These are phyloP conservation scores for Yamadazyma endophytica DNA, from an alignment of 805 yeast species.

Conservation along the genomic window DNA sequence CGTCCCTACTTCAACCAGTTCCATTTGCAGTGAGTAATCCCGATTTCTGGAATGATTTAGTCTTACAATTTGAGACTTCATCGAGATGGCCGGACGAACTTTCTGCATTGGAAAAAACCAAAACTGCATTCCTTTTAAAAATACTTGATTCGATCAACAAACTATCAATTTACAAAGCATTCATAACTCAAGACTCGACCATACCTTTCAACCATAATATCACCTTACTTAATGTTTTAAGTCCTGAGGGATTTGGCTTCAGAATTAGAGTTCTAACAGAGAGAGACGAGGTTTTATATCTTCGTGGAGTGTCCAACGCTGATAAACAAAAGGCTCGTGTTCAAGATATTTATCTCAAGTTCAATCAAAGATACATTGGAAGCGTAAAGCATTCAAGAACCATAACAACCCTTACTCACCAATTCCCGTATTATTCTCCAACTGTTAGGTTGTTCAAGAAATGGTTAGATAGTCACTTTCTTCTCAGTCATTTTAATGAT, in stretches of 20 bases:
- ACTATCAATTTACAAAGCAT: slow-evolving; percentile 53
- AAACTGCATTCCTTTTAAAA: slow-evolving; percentile 81
- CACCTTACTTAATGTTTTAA: slow-evolving; percentile 56
- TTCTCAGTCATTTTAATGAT: slow-evolving; percentile 67
- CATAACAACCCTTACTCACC: slow-evolving; percentile 63
- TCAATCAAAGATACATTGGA: slow-evolving; percentile 62
- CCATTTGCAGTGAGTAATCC: slow-evolving; percentile 75
- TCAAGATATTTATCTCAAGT: slow-evolving; percentile 60
- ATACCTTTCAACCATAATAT: slow-evolving; percentile 64
- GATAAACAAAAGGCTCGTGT: slow-evolving; percentile 56
- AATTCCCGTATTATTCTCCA: slow-evolving; percentile 70
- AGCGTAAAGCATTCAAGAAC: slow-evolving; percentile 79
- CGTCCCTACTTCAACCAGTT: slow-evolving; percentile 75
- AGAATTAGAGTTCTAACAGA: slow-evolving; percentile 73
- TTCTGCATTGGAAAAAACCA: slow-evolving; percentile 78
- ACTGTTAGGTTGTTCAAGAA: slow-evolving; percentile 80
- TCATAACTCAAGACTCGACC: slow-evolving; percentile 59
- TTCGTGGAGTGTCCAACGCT: slow-evolving; percentile 66
- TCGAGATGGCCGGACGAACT: slow-evolving; percentile 96
- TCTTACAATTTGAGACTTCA: slow-evolving; percentile 85
- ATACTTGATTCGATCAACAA: slow-evolving; percentile 46
- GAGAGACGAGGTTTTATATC: slow-evolving; percentile 71
- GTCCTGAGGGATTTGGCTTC: slow-evolving; percentile 92
- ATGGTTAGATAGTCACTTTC: slow-evolving; percentile 84
- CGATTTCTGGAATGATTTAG: slow-evolving; percentile 73